phyloP scores from a whole-genome alignment of 169 alveolate species.

The Plasmodium coatneyi region DNA sequence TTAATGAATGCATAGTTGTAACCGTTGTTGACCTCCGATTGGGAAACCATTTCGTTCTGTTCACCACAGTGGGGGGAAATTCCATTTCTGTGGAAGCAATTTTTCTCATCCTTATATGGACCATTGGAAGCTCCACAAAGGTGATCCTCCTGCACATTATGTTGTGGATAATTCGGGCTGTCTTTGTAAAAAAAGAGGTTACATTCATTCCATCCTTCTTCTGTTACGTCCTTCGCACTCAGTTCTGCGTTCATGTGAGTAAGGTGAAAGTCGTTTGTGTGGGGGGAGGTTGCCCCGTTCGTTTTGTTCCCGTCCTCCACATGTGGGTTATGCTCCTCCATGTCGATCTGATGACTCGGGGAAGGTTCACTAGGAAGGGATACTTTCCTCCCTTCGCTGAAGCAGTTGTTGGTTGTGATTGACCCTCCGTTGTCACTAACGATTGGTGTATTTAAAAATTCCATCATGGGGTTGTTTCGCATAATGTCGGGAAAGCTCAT shows the following conservation, averaged over 20 bases:
- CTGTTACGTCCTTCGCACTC: not conserved
- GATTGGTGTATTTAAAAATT: constrained; percentile 26
- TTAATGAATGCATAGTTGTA: not conserved
- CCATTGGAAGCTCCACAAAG: not conserved
- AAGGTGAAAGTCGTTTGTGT: not conserved
- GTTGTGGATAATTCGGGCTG: not conserved
- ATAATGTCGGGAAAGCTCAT: not conserved
- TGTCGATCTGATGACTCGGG: not conserved
- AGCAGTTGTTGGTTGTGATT: not conserved
- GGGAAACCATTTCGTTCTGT: not conserved
- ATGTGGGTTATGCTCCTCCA: not conserved
- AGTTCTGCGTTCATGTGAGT: not conserved
- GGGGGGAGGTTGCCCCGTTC: not conserved
- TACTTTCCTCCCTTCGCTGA: not conserved
- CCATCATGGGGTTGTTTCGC: constrained; percentile 6
- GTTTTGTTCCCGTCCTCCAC: not conserved
- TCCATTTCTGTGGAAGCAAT: not conserved
- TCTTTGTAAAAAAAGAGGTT: not conserved
- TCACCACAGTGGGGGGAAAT: not conserved
- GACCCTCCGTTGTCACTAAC: not conserved
- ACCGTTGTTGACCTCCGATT: not conserved
- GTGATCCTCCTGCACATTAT: not conserved
- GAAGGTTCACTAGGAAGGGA: not conserved
- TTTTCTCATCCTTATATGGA: not conserved
- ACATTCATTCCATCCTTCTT: not conserved